Percentiles rank a stretch among this genome's conserved stretches.
phyloP scores from a whole-genome alignment of 345 rosid species.

The Acer negundo region DNA sequence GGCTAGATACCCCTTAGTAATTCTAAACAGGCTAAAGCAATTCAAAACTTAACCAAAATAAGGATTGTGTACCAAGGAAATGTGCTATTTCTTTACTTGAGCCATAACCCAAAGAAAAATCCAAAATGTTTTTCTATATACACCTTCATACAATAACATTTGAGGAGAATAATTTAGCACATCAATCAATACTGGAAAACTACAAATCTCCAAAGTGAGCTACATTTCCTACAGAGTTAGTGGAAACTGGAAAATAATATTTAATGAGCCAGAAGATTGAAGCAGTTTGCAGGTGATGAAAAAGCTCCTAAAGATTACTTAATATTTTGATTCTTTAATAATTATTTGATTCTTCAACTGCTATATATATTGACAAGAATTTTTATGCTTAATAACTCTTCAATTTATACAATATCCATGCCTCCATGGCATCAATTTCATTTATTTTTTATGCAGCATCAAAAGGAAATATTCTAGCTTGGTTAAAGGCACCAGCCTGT shows the following conservation, averaged over 20 bases:
- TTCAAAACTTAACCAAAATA: not conserved
- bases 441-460: not conserved
- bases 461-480: not conserved
- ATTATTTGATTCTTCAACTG: not conserved
- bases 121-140: not conserved
- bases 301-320: not conserved
- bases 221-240: not conserved
- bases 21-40: constrained; percentile 1
- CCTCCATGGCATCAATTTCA: not conserved
- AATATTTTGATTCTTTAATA: no score
- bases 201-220: not conserved
- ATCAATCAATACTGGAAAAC: not conserved
- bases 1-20: not conserved
- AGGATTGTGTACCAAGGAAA: not conserved
- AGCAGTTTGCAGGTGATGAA: not conserved
- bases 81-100: no score
- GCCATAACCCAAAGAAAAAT: not conserved
- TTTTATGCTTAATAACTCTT: not conserved
- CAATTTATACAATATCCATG: not conserved
- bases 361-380: no score
- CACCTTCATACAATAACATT: not conserved
- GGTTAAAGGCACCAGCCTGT: not conserved
- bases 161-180: not conserved
- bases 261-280: not conserved
- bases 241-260: not conserved